A percentile compares a stretch with the other conserved stretches of the same genome.
Conservation (phyloP, 75 land plant genomes). For the Selaginella tamariscina region DNA sequence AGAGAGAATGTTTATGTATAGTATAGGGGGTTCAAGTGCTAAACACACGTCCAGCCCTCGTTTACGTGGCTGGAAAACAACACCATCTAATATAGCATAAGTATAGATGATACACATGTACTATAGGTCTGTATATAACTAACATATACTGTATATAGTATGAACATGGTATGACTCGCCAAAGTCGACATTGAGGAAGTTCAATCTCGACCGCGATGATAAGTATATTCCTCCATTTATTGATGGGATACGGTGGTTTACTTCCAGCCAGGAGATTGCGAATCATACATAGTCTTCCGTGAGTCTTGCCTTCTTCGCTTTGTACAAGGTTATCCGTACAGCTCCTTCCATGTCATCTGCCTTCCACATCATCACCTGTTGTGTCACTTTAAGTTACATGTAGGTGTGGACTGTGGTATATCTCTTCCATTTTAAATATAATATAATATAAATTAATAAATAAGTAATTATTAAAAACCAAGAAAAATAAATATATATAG, state of each 20-base stretch:
- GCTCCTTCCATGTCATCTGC: too few relatives aligned
- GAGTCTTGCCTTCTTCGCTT: conserved; percentile 8
- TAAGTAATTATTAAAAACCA: neutral
- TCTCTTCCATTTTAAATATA: conserved; percentile 20
- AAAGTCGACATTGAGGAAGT: conserved; percentile 70
- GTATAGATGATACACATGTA: neutral
- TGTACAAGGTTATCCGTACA: too few relatives aligned
- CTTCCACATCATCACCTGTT: too few relatives aligned
- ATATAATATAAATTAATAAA: too few relatives aligned
- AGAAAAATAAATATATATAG: too few relatives aligned
- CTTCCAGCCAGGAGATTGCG: conserved; percentile 36
- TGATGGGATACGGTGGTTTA: conserved; percentile 36
- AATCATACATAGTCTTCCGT: conserved; percentile 31
- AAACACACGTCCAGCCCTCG: conserved; percentile 7
- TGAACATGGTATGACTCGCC: conserved; percentile 56
- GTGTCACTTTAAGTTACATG: too few relatives aligned
- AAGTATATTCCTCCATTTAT: conserved; percentile 42
- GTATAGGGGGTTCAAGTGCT: neutral
- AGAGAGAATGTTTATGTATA: too few relatives aligned
- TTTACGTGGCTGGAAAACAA: neutral
- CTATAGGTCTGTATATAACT: neutral
- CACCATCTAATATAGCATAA: neutral
- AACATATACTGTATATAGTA: conserved; percentile 30
- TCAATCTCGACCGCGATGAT: conserved; percentile 51
- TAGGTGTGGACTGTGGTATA: too few relatives aligned